These are phyloP conservation scores for Tetrapisispora taiwanensis DNA, from an alignment of 805 yeast species.

Conservation along the genomic window DNA sequence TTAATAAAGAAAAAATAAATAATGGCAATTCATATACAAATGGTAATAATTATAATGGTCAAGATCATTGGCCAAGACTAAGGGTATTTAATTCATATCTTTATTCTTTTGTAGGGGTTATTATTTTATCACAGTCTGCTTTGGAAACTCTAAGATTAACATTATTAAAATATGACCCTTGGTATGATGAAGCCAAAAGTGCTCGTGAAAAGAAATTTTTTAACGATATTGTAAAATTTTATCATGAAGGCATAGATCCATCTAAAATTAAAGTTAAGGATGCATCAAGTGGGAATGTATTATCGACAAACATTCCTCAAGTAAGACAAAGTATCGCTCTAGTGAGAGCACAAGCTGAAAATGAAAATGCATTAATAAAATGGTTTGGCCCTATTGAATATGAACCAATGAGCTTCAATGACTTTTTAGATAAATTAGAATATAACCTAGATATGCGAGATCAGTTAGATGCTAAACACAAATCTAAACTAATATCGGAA, in stretches of 20 bases:
- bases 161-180: constrained; percentile 47
- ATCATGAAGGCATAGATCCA: constrained; percentile 30
- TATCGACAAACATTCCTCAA: constrained; percentile 24
- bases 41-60: constrained; percentile 10
- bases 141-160: constrained; percentile 45
- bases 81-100: constrained; percentile 25
- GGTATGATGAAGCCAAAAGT: constrained; percentile 55
- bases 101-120: constrained; percentile 35
- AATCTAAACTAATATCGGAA: neutral
- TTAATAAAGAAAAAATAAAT: neutral
- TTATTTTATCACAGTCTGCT: constrained; percentile 43
- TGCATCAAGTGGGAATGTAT: constrained; percentile 21
- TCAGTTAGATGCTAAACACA: constrained; percentile 16
- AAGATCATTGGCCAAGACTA: constrained; percentile 4
- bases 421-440: constrained; percentile 28
- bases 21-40: constrained; percentile 1
- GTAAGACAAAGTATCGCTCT: constrained; percentile 30
- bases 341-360: constrained; percentile 36
- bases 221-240: constrained; percentile 26
- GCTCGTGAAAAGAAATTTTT: constrained; percentile 37
- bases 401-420: constrained; percentile 40
- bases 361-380: constrained; percentile 37
- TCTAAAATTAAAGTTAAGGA: constrained; percentile 27
- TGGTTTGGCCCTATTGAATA: constrained; percentile 63
- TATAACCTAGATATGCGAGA: constrained; percentile 24